A percentile compares a stretch with the other conserved stretches of the same genome.
phyloP scores from a whole-genome alignment of 2,329 filamentous ascomycete genomes.

The Neoascochyta sp. region DNA sequence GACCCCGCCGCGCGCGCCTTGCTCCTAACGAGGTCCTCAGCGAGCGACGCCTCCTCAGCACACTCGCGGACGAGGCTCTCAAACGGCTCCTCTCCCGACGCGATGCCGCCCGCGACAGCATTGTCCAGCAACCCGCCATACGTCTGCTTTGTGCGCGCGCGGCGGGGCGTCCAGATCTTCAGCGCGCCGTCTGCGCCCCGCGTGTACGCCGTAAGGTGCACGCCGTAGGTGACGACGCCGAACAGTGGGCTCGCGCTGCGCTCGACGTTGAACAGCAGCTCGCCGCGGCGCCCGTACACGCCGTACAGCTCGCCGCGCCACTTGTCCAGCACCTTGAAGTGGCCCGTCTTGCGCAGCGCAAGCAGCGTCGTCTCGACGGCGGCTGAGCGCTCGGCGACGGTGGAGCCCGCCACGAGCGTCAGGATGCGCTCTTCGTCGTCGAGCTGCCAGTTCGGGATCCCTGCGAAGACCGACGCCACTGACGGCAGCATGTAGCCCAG shows the following conservation, averaged over 20 bases:
- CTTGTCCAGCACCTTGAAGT: constrained; percentile 65
- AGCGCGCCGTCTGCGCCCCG: constrained; percentile 52
- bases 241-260: constrained; percentile 42
- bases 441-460: constrained; percentile 60
- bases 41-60: constrained; percentile 81
- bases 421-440: constrained; percentile 60
- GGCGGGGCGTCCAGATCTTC: constrained; percentile 78
- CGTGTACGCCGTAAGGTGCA: constrained; percentile 42
- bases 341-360: constrained; percentile 65
- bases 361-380: constrained; percentile 56
- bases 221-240: constrained; percentile 44
- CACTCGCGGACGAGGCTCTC: constrained; percentile 83
- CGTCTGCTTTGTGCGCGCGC: constrained; percentile 74
- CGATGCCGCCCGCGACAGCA: constrained; percentile 82
- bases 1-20: constrained; percentile 60
- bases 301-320: constrained; percentile 45
- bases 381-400: constrained; percentile 60
- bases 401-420: constrained; percentile 57
- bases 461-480: constrained; percentile 55
- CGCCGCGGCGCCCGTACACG: constrained; percentile 40
- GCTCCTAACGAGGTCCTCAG: constrained; percentile 63
- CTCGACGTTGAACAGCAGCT: constrained; percentile 43
- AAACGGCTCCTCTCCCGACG: constrained; percentile 73
- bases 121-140: constrained; percentile 94
- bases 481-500: constrained; percentile 60